Percentiles rank a stretch among this genome's conserved stretches.
phyloP scores from a whole-genome alignment of 2,329 filamentous ascomycete genomes.

The Sarocladium brachiariae region DNA sequence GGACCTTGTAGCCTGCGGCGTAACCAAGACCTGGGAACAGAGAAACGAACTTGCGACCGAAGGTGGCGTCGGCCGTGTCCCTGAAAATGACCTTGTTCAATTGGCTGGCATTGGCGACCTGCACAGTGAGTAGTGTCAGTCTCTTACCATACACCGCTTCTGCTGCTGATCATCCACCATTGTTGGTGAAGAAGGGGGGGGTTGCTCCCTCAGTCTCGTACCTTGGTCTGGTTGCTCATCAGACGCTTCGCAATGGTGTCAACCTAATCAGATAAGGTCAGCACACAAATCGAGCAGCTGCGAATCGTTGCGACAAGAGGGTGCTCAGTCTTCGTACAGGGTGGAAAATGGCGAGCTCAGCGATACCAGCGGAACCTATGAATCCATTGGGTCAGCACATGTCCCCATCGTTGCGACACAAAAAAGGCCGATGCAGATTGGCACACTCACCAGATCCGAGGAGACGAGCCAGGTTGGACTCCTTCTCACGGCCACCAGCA shows the following conservation, averaged over 20 bases:
- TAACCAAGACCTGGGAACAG: slow-evolving; percentile 96
- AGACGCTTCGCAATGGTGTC: slow-evolving; percentile 98
- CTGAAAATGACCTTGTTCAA: slow-evolving; percentile 93
- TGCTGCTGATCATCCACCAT: slow-evolving; percentile 2
- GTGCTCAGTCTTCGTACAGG: slow-evolving; percentile 49
- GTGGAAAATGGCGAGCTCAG: slow-evolving; percentile 89
- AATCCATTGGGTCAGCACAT: slow-evolving; percentile 3
- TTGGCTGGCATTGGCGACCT: slow-evolving; percentile 40
- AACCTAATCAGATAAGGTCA: slow-evolving; percentile 48
- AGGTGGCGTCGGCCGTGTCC: slow-evolving; percentile 68
- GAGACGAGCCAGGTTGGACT: slow-evolving; percentile 82
- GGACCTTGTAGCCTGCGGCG: slow-evolving; percentile 93
- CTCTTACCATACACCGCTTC: not conserved
- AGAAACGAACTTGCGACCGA: slow-evolving; percentile 78
- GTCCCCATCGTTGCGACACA: not conserved
- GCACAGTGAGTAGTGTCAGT: not conserved
- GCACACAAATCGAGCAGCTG: not conserved
- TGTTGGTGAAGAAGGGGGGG: slow-evolving; percentile 14
- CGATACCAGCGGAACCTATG: slow-evolving; percentile 82
- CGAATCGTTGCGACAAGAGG: slow-evolving; percentile 12
- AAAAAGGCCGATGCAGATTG: not conserved
- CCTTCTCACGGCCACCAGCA: slow-evolving; percentile 53
- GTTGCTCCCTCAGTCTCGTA: slow-evolving; percentile 52
- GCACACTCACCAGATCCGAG: slow-evolving; percentile 71
- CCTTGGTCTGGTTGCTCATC: slow-evolving; percentile 86